A percentile compares a stretch with the other conserved stretches of the same genome.
Conservation (phyloP, 1,284 basidiomycete genomes). For the Marasmius fiardii region DNA sequence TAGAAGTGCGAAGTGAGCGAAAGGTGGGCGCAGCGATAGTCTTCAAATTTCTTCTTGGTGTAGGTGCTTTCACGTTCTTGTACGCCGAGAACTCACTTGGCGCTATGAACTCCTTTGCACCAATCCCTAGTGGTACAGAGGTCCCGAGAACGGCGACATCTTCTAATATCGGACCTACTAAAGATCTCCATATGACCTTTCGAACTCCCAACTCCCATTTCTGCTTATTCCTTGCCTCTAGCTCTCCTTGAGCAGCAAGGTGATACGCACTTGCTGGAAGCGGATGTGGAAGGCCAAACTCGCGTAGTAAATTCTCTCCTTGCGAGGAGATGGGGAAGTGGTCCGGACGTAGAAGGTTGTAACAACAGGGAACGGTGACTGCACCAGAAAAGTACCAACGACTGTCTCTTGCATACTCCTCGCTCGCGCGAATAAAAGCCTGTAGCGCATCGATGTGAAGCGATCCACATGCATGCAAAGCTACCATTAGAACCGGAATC, state of each 20-base stretch:
- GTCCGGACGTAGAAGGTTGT: conserved; percentile 42
- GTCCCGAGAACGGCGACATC: conserved; percentile 8
- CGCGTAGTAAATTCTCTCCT: neutral
- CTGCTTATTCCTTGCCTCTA: conserved; percentile 37
- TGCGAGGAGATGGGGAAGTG: conserved; percentile 19
- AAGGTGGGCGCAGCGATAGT: neutral
- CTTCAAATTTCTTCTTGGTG: neutral
- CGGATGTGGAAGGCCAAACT: conserved; percentile 12
- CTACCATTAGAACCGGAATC: conserved; percentile 55
- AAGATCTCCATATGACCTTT: conserved; percentile 65
- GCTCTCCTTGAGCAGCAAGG: conserved; percentile 47
- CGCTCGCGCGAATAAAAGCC: conserved; percentile 25
- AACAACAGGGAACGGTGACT: conserved; percentile 49
- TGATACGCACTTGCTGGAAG: conserved; percentile 46
- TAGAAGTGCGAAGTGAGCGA: neutral
- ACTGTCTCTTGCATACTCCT: neutral
- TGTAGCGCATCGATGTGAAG: conserved; percentile 44
- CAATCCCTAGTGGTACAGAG: neutral
- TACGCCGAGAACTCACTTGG: neutral
- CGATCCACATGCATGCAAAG: conserved; percentile 57
- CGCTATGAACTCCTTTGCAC: neutral
- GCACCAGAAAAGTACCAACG: conserved; percentile 39
- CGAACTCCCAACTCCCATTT: conserved; percentile 45
- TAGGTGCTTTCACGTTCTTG: neutral
- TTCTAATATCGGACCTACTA: conserved; percentile 30